These are phyloP conservation scores for Malassezia equina DNA, from an alignment of 1,284 basidiomycete genomes.

Conservation along the genomic window DNA sequence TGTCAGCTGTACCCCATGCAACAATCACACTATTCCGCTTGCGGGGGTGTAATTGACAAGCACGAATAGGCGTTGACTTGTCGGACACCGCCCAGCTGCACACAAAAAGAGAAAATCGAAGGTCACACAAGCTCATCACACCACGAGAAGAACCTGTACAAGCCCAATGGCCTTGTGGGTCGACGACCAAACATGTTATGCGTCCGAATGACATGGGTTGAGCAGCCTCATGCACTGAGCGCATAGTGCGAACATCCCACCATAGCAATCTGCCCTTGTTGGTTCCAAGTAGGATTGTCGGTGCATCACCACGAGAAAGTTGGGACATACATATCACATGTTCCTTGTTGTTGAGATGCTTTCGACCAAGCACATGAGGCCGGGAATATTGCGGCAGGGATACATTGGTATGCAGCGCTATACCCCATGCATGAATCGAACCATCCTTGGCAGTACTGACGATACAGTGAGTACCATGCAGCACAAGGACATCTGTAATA, in stretches of 20 bases:
- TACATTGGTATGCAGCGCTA: constrained; percentile 39
- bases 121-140: constrained; percentile 78
- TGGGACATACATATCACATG: constrained; percentile 38
- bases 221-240: constrained; percentile 62
- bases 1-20: neutral
- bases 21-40: neutral
- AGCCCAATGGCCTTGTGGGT: constrained; percentile 67
- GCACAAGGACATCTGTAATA: constrained; percentile 44
- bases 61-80: constrained; percentile 9
- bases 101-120: constrained; percentile 78
- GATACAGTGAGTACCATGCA: constrained; percentile 49
- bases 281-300: constrained; percentile 66
- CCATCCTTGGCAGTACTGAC: constrained; percentile 49
- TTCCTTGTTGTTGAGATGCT: constrained; percentile 43
- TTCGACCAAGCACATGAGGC: constrained; percentile 47
- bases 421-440: constrained; percentile 48
- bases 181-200: constrained; percentile 71
- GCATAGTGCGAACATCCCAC: constrained; percentile 80
- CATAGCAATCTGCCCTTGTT: constrained; percentile 66
- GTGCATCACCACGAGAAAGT: constrained; percentile 21
- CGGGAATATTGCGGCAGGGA: constrained; percentile 49
- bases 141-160: constrained; percentile 76
- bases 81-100: constrained; percentile 75
- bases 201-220: constrained; percentile 78
- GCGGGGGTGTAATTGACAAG: constrained; percentile 2